These are phyloP conservation scores for Pascua sp. DNA, from an alignment of 1,284 basidiomycete genomes.

Conservation along the genomic window DNA sequence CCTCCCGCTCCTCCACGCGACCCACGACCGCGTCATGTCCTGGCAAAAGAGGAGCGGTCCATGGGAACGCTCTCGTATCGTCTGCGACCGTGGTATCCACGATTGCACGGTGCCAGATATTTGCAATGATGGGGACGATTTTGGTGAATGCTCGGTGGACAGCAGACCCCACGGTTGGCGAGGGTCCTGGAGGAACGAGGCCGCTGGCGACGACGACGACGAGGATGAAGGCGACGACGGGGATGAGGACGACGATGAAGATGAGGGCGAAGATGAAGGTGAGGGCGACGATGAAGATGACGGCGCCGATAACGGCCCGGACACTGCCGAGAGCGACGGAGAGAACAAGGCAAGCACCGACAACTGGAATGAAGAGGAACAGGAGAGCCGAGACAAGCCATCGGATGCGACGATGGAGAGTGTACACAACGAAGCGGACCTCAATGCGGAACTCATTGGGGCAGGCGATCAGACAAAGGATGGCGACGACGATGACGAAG, in stretches of 20 bases:
- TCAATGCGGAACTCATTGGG: no score
- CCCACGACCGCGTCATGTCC: constrained; percentile 6
- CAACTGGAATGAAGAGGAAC: no score
- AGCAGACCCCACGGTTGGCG: neutral
- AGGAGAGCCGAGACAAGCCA: no score
- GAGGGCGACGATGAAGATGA: neutral
- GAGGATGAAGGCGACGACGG: neutral
- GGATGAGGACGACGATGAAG: neutral
- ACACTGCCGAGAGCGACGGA: neutral
- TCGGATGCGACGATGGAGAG: no score
- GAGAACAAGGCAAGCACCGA: no score
- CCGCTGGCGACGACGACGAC: neutral
- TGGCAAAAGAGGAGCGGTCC: neutral
- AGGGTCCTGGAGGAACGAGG: no score
- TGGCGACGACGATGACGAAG: no score
- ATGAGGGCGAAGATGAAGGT: neutral
- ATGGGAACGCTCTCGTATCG: neutral
- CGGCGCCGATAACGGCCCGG: neutral
- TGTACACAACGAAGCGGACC: no score
- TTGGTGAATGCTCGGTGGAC: neutral
- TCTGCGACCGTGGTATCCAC: neutral
- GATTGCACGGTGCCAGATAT: neutral
- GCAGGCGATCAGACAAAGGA: no score
- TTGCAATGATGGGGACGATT: constrained; percentile 1
- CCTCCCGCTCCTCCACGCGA: constrained; percentile 3